Percentiles rank a stretch among this genome's conserved stretches.
These are phyloP conservation scores for Furcasterigmium sp. DNA, from an alignment of 2,329 filamentous ascomycete genomes.

Conservation along the genomic window DNA sequence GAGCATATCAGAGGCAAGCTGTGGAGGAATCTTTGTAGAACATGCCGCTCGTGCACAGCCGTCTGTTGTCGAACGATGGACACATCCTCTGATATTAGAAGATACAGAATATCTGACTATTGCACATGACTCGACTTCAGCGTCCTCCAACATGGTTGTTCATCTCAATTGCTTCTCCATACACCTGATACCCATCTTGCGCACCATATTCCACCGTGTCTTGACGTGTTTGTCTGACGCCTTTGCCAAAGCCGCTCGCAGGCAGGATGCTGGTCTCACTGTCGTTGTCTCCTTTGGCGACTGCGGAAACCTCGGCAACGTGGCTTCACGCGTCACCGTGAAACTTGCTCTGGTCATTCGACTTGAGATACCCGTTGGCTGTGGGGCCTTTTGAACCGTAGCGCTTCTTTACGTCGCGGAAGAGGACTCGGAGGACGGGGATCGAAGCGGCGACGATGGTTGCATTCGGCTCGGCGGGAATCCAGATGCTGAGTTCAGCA, in stretches of 20 bases:
- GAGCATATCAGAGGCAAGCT: no score
- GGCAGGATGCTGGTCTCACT: constrained; percentile 9
- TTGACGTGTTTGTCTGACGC: constrained; percentile 5
- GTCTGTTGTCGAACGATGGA: no score
- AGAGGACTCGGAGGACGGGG: constrained; percentile 3
- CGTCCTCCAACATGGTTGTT: no score
- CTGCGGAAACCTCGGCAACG: constrained; percentile 19
- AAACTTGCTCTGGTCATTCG: constrained; percentile 44
- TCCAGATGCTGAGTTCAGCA: constrained; percentile 4
- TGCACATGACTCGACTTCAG: no score
- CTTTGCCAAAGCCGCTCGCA: not conserved
- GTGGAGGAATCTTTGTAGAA: no score
- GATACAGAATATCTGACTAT: no score
- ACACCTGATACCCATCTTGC: not conserved
- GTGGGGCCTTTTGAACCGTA: constrained; percentile 1
- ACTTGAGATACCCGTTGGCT: constrained; percentile 42
- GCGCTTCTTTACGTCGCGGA: constrained; percentile 3
- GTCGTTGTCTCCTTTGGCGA: constrained; percentile 14
- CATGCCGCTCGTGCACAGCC: no score
- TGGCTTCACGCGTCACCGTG: constrained; percentile 12
- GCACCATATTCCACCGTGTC: constrained; percentile 5
- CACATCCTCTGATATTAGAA: no score
- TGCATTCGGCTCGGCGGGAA: constrained; percentile 5
- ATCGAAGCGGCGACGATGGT: constrained; percentile 10
- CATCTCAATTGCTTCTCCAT: constrained; percentile 1